phyloP scores from a whole-genome alignment of 176 grass and related monocot genomes.

The Rhipidocladum racemiflorum region DNA sequence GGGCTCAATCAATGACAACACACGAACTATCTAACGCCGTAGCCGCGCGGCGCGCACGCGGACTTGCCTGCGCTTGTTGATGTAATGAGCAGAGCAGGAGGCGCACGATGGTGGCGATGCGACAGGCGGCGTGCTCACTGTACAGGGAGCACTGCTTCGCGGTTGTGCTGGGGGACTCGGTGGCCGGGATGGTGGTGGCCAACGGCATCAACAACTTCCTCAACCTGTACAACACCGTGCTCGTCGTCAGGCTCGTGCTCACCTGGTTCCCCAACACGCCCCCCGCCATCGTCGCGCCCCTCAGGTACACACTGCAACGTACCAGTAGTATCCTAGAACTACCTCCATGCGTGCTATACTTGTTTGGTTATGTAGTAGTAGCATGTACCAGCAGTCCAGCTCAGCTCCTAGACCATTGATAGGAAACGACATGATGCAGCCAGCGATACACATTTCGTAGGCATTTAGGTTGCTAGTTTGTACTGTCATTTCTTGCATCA shows the following conservation, averaged over 20 bases:
- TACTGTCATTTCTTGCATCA: not conserved
- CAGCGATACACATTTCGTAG: not conserved
- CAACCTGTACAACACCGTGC: conserved; percentile 89
- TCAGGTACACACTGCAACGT: conserved; percentile 51
- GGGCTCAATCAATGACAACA: not conserved
- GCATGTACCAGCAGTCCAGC: too few species aligned
- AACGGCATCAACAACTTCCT: conserved; percentile 92
- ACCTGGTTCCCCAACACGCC: conserved; percentile 98
- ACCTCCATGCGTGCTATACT: not conserved
- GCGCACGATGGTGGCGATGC: conserved; percentile 33
- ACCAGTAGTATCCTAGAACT: not conserved
- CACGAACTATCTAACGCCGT: not conserved
- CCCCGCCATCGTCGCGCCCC: conserved; percentile 78
- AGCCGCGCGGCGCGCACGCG: too few species aligned
- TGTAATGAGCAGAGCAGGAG: conserved; percentile 45
- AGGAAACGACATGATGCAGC: not conserved
- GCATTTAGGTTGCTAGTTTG: not conserved
- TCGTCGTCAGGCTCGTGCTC: conserved; percentile 82
- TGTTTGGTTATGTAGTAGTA: not conserved
- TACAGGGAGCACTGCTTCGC: conserved; percentile 59
- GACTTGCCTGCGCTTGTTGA: not conserved
- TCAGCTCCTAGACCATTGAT: not conserved
- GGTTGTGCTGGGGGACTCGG: conserved; percentile 72
- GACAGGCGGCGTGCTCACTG: conserved; percentile 21
- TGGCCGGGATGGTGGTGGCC: conserved; percentile 78